These are phyloP conservation scores for Hyaloscypha finlandica DNA, from an alignment of 495 filamentous ascomycete species.

Conservation along the genomic window DNA sequence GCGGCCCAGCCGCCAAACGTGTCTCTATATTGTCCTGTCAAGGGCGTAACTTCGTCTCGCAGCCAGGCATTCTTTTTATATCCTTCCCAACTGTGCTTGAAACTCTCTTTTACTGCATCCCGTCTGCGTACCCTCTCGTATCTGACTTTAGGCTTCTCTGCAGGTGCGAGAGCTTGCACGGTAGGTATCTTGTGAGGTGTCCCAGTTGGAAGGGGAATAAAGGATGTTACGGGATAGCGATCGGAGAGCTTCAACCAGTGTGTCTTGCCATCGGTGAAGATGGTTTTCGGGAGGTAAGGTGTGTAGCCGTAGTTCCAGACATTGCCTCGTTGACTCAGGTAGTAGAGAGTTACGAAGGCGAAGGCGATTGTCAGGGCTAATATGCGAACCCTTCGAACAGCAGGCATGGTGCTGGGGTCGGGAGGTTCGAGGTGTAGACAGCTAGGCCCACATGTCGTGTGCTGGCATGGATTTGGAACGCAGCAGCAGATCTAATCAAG, in stretches of 20 bases:
- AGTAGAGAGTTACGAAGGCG: constrained; percentile 24
- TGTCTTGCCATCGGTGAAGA: constrained; percentile 11
- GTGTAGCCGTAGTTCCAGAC: constrained; percentile 27
- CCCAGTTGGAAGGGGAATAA: constrained; percentile 50
- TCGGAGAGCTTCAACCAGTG: constrained; percentile 48
- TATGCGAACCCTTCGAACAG: constrained; percentile 28
- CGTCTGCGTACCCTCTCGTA: constrained; percentile 20
- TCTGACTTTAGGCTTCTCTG: constrained; percentile 28
- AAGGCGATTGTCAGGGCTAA: constrained; percentile 24
- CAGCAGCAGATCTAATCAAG: neutral
- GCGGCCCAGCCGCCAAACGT: constrained; percentile 94
- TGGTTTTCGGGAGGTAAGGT: constrained; percentile 7
- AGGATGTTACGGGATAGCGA: constrained; percentile 48
- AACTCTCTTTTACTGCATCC: constrained; percentile 61
- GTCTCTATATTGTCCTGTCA: constrained; percentile 58
- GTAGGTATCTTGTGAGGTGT: constrained; percentile 33
- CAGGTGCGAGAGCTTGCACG: constrained; percentile 28
- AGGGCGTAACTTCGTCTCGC: constrained; percentile 74
- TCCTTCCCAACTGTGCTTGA: constrained; percentile 71
- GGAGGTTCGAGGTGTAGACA: constrained; percentile 1
- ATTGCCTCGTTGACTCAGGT: constrained; percentile 24
- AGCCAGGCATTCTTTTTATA: constrained; percentile 79
- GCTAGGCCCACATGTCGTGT: constrained; percentile 2
- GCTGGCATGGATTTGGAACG: neutral
- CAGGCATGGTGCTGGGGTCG: constrained; percentile 22